Base-by-base conservation (phyloP, 768 basidiomycete genomes). In the Collybia mongolica region DNA sequence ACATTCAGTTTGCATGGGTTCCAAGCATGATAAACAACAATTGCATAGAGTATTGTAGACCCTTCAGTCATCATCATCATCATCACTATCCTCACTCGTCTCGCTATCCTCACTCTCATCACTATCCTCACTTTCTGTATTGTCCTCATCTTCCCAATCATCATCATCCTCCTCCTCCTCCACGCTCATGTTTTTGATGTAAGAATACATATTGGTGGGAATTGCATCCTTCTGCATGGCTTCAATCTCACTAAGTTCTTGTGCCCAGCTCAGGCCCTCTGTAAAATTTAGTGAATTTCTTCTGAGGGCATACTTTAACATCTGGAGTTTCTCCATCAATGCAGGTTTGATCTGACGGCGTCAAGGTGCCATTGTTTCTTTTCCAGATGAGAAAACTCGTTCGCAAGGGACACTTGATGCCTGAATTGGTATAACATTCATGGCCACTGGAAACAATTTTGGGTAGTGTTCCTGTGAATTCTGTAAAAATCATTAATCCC, bases 371-470 rank as follows among this genome's bases (percentile, higher is more conserved):
- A 49, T 48, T 44, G 53, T 54, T 20, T 54, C 53, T 29, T 49
- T 54, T 24, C 53, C 48, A 15, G 53, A 54, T 26, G 53, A 54
- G 26, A n/a, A n/a, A n/a, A n/a, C n/a, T n/a, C n/a, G n/a, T n/a
- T n/a, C n/a, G n/a, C n/a, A n/a, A n/a, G n/a, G n/a, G n/a, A n/a
- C n/a, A n/a, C n/a, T n/a, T n/a, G n/a, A n/a, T n/a, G 47, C 52
- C 39, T 53, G 52, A 12, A 53, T 42, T 1, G 52, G 52, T 18
- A 53, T n/a, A 19, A 45, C 38, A 28, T 53, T 48, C 18, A 53
- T 40, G 14, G 52, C 47, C 12, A 53, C 14, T 43, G 24, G 24
- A n/a, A 43, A 43, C 29, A 43, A 22, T 24, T 9, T 6, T 24
- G 41, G 41, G 41, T 43, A 43, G 24, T 17, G 5, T 28, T 43